phyloP scores from a whole-genome alignment of 2,329 filamentous ascomycete species.

The Nemania sp. region DNA sequence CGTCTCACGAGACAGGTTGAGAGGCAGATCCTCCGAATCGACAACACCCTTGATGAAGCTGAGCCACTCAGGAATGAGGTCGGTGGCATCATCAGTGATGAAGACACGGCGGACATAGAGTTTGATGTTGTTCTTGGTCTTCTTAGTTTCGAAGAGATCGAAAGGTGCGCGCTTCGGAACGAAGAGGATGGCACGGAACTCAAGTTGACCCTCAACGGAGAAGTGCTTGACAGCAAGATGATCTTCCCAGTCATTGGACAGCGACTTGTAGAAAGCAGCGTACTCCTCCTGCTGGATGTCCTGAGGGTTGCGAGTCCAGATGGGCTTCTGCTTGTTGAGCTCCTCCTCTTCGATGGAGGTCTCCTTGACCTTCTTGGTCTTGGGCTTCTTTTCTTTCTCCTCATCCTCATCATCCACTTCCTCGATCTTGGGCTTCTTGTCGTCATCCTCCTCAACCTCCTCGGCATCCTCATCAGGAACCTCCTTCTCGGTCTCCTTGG shows the following conservation, averaged over 20 bases:
- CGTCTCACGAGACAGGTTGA: conserved; percentile 99
- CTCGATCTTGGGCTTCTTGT: conserved; percentile 96
- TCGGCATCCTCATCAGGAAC: conserved; percentile 94
- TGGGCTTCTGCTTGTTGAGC: conserved; percentile 99
- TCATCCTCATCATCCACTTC: conserved; percentile 88
- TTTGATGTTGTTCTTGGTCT: conserved; percentile 99
- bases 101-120: conserved; percentile 99
- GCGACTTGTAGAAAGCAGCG: conserved; percentile 98
- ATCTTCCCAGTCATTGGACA: conserved; percentile 99
- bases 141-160: conserved; percentile 99
- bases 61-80: conserved; percentile 99
- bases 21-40: conserved; percentile 98
- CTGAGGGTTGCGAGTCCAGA: conserved; percentile 97
- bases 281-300: conserved; percentile 98
- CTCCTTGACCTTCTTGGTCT: conserved; percentile 99
- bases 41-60: conserved; percentile 99
- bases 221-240: conserved; percentile 99
- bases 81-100: conserved; percentile 99
- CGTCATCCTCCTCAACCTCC: conserved; percentile 72
- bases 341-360: conserved; percentile 98
- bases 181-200: conserved; percentile 99
- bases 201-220: conserved; percentile 99
- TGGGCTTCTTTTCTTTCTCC: conserved; percentile 86
- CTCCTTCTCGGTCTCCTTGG: conserved; percentile 99
- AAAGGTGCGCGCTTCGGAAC: conserved; percentile 99